Conservation (phyloP, 2,329 filamentous ascomycete species). For the Pseudogymnoascus sp. region DNA sequence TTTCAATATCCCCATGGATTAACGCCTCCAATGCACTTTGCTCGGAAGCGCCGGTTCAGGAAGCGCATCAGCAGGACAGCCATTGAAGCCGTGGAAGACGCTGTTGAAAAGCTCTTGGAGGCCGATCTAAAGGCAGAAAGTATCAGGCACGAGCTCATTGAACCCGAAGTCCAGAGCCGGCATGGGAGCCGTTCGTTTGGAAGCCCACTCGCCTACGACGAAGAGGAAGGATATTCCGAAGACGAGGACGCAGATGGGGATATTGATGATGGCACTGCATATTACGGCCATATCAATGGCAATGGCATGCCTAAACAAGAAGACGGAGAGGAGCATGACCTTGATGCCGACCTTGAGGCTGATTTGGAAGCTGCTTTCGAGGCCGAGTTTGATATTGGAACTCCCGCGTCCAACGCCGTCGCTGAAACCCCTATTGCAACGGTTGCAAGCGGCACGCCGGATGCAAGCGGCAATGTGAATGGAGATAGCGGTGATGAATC, state of each 20-base stretch:
- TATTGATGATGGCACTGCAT: slow-evolving; percentile 31
- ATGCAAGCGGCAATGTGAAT: slow-evolving; percentile 17
- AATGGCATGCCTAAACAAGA: slow-evolving; percentile 23
- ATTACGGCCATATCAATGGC: slow-evolving; percentile 21
- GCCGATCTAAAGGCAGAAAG: slow-evolving; percentile 36
- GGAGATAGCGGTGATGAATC: slow-evolving; percentile 34
- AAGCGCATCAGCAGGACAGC: slow-evolving; percentile 47
- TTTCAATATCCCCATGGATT: slow-evolving; percentile 43
- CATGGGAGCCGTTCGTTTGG: slow-evolving; percentile 21
- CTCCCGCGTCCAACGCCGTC: slow-evolving; percentile 26
- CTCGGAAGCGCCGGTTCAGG: slow-evolving; percentile 48
- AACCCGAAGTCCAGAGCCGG: slow-evolving; percentile 26
- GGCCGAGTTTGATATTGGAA: slow-evolving; percentile 28
- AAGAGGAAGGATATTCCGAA: slow-evolving; percentile 30
- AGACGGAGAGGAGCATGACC: slow-evolving; percentile 15
- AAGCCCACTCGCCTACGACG: slow-evolving; percentile 27
- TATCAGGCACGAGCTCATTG: slow-evolving; percentile 35
- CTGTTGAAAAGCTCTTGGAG: slow-evolving; percentile 43
- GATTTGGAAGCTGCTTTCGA: slow-evolving; percentile 32
- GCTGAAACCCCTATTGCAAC: slow-evolving; percentile 19
- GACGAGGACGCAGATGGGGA: slow-evolving; percentile 30
- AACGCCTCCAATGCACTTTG: slow-evolving; percentile 52
- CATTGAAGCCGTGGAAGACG: slow-evolving; percentile 48
- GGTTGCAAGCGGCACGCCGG: slow-evolving; percentile 21
- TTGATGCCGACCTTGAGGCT: slow-evolving; percentile 16